Evolutionary conservation across 2,329 filamentous ascomycete genomes (phyloP).

Genomic region (Fulvia fulva): DNA sequence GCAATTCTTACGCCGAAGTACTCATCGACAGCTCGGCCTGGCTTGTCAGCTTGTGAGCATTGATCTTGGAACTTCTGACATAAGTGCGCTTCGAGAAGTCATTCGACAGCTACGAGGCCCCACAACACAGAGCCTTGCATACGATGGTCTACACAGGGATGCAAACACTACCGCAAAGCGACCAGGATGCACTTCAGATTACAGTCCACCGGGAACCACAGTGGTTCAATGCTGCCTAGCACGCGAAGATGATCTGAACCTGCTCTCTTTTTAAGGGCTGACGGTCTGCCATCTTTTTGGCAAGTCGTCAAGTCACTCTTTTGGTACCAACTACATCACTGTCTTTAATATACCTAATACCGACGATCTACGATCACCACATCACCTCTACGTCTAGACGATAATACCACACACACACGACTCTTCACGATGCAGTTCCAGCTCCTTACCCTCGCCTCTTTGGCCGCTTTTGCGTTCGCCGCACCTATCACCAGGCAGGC

Average conservation of each 20-base stretch:
- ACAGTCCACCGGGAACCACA: neutral
- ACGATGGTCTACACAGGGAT: neutral
- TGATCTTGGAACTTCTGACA: neutral
- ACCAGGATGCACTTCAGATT: neutral
- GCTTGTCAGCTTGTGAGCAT: neutral
- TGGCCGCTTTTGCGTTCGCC: neutral
- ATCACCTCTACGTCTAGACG: neutral
- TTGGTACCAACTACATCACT: neutral
- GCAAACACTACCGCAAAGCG: neutral
- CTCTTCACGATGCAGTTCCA: neutral
- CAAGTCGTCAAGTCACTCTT: neutral
- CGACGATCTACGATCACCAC: neutral
- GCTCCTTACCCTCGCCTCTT: neutral
- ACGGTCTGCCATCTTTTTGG: neutral
- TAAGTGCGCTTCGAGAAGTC: neutral
- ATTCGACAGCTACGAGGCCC: neutral
- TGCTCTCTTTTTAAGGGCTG: neutral
- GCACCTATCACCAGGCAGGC: neutral
- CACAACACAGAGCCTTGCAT: neutral
- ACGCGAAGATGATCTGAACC: neutral
- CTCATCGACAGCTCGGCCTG: too few species aligned
- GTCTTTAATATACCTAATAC: neutral
- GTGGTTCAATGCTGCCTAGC: neutral
- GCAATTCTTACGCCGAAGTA: too few species aligned
- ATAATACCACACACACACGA: neutral